A percentile compares a stretch with the other conserved stretches of the same genome.
Evolutionary conservation across 352 stramenopile genomes (phyloP).

Genomic region (Phytophthora sp.): DNA sequence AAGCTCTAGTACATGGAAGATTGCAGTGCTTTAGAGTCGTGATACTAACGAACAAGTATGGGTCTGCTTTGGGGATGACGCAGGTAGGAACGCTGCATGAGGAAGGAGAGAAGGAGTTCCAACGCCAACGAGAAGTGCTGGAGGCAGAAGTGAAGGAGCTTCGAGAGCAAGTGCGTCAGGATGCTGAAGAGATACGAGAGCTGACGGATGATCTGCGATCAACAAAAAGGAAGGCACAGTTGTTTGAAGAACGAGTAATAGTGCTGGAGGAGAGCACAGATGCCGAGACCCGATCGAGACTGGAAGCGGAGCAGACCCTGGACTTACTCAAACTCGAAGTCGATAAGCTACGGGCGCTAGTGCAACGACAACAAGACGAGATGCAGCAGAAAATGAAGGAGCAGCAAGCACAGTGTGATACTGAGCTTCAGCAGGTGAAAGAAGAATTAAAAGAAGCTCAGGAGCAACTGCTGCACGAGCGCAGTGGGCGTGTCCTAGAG

Average conservation of each 20-base stretch:
- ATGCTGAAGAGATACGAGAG: conserved; percentile 55
- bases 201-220: conserved; percentile 54
- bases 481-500: conserved; percentile 58
- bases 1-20: background rate
- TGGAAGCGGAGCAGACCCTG: conserved; percentile 70
- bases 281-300: conserved; percentile 48
- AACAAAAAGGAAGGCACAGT: conserved; percentile 31
- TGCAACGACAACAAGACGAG: conserved; percentile 54
- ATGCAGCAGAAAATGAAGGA: conserved; percentile 43
- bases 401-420: conserved; percentile 31
- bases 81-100: conserved; percentile 61
- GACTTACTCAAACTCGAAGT: conserved; percentile 75
- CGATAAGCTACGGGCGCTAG: conserved; percentile 65
- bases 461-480: conserved; percentile 59
- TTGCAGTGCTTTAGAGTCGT: background rate
- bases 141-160: conserved; percentile 63
- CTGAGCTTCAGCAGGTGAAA: conserved; percentile 41
- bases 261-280: conserved; percentile 70
- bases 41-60: conserved; percentile 3
- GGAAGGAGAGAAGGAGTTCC: conserved; percentile 57
- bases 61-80: background rate
- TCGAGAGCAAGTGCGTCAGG: conserved; percentile 46
- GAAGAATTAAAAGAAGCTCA: conserved; percentile 58
- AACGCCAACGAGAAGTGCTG: conserved; percentile 38
- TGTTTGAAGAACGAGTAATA: conserved; percentile 56